Percentiles rank a stretch among this genome's conserved stretches.
Evolutionary conservation across 441 rosid genomes (phyloP).

Genomic region (Jatropha multifida): DNA sequence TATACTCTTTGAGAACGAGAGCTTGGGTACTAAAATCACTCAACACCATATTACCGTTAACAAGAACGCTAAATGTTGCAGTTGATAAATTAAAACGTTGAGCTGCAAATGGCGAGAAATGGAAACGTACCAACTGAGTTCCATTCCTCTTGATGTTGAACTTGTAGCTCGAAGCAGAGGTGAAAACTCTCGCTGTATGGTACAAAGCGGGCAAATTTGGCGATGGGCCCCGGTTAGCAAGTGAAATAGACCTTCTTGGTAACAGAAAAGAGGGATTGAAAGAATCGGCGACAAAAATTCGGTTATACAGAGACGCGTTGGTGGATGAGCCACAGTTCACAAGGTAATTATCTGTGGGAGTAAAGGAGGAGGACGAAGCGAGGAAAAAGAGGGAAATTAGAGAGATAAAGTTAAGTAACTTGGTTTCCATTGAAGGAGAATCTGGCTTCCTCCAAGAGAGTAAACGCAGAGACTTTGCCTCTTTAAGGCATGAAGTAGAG

Average conservation of each 20-base stretch:
- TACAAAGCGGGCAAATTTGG: conserved; percentile 45
- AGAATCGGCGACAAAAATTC: conserved; percentile 62
- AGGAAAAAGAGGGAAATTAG: conserved; percentile 29
- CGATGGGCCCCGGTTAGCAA: conserved; percentile 41
- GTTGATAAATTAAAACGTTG: conserved; percentile 42
- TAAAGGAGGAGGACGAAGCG: conserved; percentile 37
- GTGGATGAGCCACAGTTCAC: conserved; percentile 64
- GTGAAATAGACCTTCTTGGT: conserved; percentile 44
- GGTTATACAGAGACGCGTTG: conserved; percentile 45
- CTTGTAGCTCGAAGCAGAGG: conserved; percentile 47
- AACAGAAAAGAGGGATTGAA: conserved; percentile 30
- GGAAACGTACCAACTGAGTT: conserved; percentile 80
- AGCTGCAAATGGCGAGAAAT: conserved; percentile 76
- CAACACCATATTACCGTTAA: conserved; percentile 49
- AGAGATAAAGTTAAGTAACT: conserved; percentile 27
- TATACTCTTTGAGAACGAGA: conserved; percentile 55
- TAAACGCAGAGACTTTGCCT: conserved; percentile 3
- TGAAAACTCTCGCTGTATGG: conserved; percentile 68
- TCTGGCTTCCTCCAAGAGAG: not conserved
- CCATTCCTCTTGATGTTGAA: conserved; percentile 50
- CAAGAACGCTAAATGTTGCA: conserved; percentile 56
- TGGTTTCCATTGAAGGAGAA: conserved; percentile 35
- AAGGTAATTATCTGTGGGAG: conserved; percentile 74
- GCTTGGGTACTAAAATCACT: conserved; percentile 38
- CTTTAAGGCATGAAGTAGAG: not conserved